A percentile compares a stretch with the other conserved stretches of the same genome.
Conservation (phyloP, 257 asterid genomes). For the Solanum appendiculatum region DNA sequence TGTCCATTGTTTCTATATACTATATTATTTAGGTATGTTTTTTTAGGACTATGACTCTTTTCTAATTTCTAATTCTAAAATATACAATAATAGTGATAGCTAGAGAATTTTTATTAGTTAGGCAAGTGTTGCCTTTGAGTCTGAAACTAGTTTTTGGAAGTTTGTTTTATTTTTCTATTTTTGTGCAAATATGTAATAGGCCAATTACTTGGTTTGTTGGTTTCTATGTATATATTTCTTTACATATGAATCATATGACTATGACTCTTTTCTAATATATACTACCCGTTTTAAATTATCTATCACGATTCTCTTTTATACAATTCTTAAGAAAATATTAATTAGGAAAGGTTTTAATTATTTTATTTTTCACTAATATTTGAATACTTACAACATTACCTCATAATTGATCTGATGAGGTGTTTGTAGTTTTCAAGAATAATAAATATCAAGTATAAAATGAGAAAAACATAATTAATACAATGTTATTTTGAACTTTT, state of each 20-base stretch:
- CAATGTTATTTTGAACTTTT: too few species aligned
- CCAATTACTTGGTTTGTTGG: neutral
- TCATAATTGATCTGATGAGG: too few species aligned
- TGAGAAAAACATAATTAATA: too few species aligned
- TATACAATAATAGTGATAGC: neutral
- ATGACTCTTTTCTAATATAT: neutral
- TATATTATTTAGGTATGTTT: neutral
- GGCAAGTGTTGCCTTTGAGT: neutral
- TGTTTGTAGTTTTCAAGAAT: too few species aligned
- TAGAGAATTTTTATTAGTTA: neutral
- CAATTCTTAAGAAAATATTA: too few species aligned
- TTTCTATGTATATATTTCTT: neutral
- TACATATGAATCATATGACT: neutral
- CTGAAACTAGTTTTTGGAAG: neutral
- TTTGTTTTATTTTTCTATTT: neutral
- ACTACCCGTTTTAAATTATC: too few species aligned
- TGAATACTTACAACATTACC: too few species aligned
- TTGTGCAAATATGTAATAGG: neutral
- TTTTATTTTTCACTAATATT: too few species aligned
- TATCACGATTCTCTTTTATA: too few species aligned
- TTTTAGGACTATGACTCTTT: neutral
- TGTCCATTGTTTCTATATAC: neutral
- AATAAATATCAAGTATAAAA: too few species aligned
- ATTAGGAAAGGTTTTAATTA: too few species aligned
- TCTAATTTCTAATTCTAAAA: neutral